phyloP scores from a whole-genome alignment of 1,284 basidiomycete genomes.

The Ganoderma boninense region DNA sequence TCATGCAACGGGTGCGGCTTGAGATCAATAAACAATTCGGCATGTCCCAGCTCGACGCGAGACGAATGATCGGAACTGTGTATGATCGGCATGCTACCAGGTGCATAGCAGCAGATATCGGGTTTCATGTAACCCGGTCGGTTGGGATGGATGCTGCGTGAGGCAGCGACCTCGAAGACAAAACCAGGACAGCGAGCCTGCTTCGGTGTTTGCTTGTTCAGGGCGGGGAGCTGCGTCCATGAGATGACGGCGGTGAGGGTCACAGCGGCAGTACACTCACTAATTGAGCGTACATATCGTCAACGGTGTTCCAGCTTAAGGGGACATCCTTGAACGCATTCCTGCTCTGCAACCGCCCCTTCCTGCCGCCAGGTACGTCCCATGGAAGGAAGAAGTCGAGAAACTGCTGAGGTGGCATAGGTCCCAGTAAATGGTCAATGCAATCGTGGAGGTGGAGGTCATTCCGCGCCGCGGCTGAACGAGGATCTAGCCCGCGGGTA shows the following conservation, averaged over 20 bases:
- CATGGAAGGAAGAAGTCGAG: slow-evolving; percentile 7
- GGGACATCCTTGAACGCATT: slow-evolving; percentile 11
- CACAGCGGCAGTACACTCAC: not conserved
- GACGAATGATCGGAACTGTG: not conserved
- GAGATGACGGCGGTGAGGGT: not conserved
- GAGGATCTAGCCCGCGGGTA: slow-evolving; percentile 5
- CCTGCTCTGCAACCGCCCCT: not conserved
- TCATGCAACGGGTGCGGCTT: not conserved
- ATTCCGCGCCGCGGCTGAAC: slow-evolving; percentile 1
- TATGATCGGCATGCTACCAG: not conserved
- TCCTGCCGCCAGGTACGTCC: not conserved
- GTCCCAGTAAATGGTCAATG: slow-evolving; percentile 3
- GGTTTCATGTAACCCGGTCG: not conserved
- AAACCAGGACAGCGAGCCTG: not conserved
- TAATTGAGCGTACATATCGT: slow-evolving; percentile 7
- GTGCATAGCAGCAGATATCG: not conserved
- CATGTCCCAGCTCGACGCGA: not conserved
- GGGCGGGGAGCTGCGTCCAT: not conserved
- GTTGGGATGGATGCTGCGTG: not conserved
- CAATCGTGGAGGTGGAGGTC: not conserved
- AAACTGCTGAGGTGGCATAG: slow-evolving; percentile 12
- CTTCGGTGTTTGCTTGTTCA: not conserved
- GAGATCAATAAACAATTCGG: not conserved
- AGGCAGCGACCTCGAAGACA: not conserved
- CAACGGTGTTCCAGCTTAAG: not conserved